Evolutionary conservation across 345 rosid genomes (phyloP).

Genomic region (Citrus australasica): DNA sequence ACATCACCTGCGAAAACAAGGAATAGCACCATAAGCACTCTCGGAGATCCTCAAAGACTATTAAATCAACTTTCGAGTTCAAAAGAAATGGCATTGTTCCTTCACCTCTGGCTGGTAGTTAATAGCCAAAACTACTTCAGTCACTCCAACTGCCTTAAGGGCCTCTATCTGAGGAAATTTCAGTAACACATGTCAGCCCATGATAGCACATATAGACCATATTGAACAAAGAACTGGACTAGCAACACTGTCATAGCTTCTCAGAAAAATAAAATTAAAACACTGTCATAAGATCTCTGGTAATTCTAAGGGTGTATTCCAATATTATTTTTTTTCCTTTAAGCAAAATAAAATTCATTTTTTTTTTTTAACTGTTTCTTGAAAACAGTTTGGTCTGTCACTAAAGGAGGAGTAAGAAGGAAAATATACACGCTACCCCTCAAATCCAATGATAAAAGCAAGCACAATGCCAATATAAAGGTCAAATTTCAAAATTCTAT

Average conservation of each 20-base stretch:
- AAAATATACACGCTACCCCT: neutral
- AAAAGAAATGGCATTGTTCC: neutral
- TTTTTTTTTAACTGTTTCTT: neutral
- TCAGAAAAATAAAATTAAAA: neutral
- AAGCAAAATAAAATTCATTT: neutral
- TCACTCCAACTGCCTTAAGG: slow-evolving; percentile 90
- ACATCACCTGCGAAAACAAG: slow-evolving; percentile 61
- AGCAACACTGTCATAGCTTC: neutral
- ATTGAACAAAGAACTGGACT: neutral
- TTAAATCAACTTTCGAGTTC: neutral
- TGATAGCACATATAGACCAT: neutral
- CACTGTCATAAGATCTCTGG: neutral
- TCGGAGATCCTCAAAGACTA: neutral
- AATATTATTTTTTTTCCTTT: neutral
- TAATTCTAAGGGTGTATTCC: too few species aligned
- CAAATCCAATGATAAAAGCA: neutral
- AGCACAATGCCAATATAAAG: neutral
- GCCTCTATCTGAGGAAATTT: slow-evolving; percentile 74
- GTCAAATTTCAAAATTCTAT: neutral
- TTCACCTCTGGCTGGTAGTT: slow-evolving; percentile 96
- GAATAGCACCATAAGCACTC: neutral
- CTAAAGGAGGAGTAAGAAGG: neutral
- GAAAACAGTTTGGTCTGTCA: neutral
- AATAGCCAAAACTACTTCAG: slow-evolving; percentile 95
- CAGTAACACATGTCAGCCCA: neutral